Base-by-base conservation (phyloP, 345 rosid genomes). In the Populus pruinosa region DNA sequence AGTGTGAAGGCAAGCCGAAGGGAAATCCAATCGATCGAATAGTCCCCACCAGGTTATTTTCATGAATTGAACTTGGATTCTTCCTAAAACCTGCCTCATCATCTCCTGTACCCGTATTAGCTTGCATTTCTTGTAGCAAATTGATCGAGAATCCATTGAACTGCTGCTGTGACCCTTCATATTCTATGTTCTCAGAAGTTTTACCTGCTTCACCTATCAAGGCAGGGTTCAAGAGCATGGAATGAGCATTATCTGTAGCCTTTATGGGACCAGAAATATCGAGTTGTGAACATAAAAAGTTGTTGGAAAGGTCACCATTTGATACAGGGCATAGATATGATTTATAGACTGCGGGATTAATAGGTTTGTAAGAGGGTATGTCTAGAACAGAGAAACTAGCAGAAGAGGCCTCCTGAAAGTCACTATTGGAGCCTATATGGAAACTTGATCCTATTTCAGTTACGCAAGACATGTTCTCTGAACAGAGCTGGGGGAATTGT, bases 11-110 rank as follows among this genome's bases (percentile, higher is more conserved):
- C 86, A 88, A 82, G 61, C 82, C 89, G 86, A 88, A 88, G 20
- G 95, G 95, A 43, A 91, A 88, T n/a, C 87, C 87, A 5, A 87
- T 83, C 0, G 91, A 72, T 39, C 83, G 55, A 3, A 77, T 70
- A 0, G 7, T 75, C 9, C 83, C 85, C 90, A 85, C 85, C 68
- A 76, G 83, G 70, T 27, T 75, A 41, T 50, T 63, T 7, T 78
- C 82, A 12, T 74, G 79, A 39, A 31, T 43, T 6, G 43, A 39
- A 67, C 67, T 39, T 7, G 63, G 61, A 43, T 79, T 82, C 80
- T 81, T 87, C 79, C 82, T 86, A 44, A 50, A 50, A 5, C 68
- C 79, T 2, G 71, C 75, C 63, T 84, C 86, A 14, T 76, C 86
- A 21, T 78, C 84, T 27, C 71, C 81, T 36, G 59, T 8, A 36